A percentile compares a stretch with the other conserved stretches of the same genome.
Conservation (phyloP, 148 eudicot species). For the Chenopodium suecicum region DNA sequence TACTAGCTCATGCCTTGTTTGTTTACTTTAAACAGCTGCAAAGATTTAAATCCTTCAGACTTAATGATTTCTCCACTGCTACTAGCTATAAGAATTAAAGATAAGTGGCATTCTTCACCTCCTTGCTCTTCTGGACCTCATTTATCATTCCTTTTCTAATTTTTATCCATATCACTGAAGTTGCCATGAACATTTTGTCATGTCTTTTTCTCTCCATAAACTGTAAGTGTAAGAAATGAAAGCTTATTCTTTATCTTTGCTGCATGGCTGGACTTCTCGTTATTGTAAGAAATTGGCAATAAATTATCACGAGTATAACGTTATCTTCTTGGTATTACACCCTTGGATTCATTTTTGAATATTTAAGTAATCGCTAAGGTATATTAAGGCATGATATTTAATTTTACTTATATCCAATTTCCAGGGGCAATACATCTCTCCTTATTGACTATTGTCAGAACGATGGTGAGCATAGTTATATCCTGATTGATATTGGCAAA, state of each 20-base stretch:
- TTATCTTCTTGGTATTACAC: neutral
- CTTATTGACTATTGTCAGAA: conserved; percentile 65
- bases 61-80: neutral
- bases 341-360: neutral
- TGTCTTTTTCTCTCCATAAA: neutral
- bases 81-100: neutral
- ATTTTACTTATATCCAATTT: conserved; percentile 17
- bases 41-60: neutral
- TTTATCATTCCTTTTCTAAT: neutral
- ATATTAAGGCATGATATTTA: neutral
- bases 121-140: neutral
- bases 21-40: neutral
- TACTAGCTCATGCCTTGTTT: neutral
- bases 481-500: conserved; percentile 88
- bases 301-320: neutral
- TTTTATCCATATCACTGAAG: neutral
- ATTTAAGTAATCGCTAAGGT: neutral
- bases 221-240: neutral
- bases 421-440: conserved; percentile 94
- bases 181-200: neutral
- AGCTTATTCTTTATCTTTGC: neutral
- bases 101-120: neutral
- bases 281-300: neutral
- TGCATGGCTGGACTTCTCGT: neutral
- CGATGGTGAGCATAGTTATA: conserved; percentile 56